Evolutionary conservation across 2,329 filamentous ascomycete genomes (phyloP), one percentile per base, ranked within the genome.

Genomic region (Torrubiellomyces zombiae): DNA sequence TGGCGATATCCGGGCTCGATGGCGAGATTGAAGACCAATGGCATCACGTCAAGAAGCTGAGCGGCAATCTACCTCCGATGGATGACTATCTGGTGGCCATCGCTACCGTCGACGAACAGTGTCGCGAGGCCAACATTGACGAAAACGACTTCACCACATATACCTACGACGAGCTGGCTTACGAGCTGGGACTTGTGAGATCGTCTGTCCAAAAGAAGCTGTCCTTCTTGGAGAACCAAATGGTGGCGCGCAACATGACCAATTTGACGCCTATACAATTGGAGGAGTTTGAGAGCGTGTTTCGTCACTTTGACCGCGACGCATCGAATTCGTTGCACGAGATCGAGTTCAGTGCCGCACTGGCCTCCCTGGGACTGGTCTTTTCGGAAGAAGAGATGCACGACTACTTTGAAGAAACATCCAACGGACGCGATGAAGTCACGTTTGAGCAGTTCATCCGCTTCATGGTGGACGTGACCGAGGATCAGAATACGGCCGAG

Each of bases 131-230:
- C 33, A 95, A 98, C 48, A 94, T 98, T 35, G 89, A 98, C 51
- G 89, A 98, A 44, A 98, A 98, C 51, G 89, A 98, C 56, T 95
- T 89, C 50, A 98, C 89, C n/a, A 95, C 86, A 7, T 95, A 95
- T 54, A 93, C 86, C 7, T 89, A 95, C 48, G 89, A 98, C 45
- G 89, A 98, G 53, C 65, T 98, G 20, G 73, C 74, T 31, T 98
- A 98, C 54, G 89, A 98, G 53, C 65, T 95, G 30, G 75, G 81
- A 10, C 65, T 98, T 16, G 89, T 95, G 29, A 85, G 83, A 47
- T 76, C 79, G 16, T 89, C 80, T 8, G 86, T 95, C 15, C 77
- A 83, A 35, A 98, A 95, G 61, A 98, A 98, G 55, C 68, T 95
- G 28, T 76, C 79, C 21, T 98, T 98, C 57, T 60, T 98, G 28